Percentiles rank a stretch among this genome's conserved stretches.
These are phyloP conservation scores for Nakazawaea molendinolei DNA, from an alignment of 805 yeast species.

Conservation along the genomic window DNA sequence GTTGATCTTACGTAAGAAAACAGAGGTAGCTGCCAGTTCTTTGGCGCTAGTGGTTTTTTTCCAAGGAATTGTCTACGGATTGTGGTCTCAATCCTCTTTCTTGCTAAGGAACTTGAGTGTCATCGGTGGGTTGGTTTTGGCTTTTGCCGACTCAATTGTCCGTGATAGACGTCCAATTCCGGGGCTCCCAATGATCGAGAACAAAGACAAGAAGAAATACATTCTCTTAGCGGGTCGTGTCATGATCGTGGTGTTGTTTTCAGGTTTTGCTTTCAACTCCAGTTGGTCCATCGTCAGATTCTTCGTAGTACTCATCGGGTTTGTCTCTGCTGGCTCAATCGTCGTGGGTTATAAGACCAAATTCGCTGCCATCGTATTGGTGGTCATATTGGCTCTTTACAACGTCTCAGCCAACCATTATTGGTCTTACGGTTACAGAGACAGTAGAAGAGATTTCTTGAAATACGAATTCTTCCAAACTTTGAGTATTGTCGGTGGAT, in stretches of 20 bases:
- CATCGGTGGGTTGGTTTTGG: constrained; percentile 86
- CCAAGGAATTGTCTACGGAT: constrained; percentile 87
- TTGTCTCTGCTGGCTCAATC: constrained; percentile 65
- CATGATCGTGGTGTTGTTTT: constrained; percentile 74
- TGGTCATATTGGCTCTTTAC: constrained; percentile 65
- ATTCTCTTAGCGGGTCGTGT: constrained; percentile 83
- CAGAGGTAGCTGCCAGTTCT: constrained; percentile 63
- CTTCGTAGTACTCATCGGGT: constrained; percentile 62
- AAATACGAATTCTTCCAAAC: constrained; percentile 95
- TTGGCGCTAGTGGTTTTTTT: constrained; percentile 64
- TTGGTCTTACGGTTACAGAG: constrained; percentile 70
- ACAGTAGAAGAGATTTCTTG: constrained; percentile 78
- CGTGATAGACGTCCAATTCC: constrained; percentile 70
- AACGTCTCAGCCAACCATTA: constrained; percentile 79
- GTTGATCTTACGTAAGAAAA: constrained; percentile 61
- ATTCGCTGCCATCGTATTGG: constrained; percentile 68
- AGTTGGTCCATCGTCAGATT: constrained; percentile 64
- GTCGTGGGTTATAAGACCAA: constrained; percentile 92
- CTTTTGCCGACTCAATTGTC: constrained; percentile 79
- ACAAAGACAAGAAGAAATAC: constrained; percentile 72
- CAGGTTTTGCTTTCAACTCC: constrained; percentile 75
- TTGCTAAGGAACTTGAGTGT: constrained; percentile 83
- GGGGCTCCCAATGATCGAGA: constrained; percentile 67
- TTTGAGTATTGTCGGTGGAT: constrained; percentile 90
- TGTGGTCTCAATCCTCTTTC: constrained; percentile 73